Base-by-base conservation (phyloP, 441 rosid genomes). In the Pelargonium hybrid region DNA sequence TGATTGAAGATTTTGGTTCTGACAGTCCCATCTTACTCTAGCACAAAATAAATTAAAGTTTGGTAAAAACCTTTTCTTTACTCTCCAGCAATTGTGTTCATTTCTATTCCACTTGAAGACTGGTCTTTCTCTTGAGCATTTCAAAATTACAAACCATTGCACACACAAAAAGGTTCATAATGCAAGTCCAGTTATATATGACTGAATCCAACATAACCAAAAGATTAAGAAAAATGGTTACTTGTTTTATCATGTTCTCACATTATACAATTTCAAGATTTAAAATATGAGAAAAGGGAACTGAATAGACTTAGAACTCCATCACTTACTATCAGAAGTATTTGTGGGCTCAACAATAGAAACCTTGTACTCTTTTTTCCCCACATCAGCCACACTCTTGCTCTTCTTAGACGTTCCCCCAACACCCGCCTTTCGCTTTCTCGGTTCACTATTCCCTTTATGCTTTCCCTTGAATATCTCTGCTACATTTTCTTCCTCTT, bases 381-480 rank as follows among this genome's bases (percentile, higher is more conserved):
- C 75, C 64, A 25, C 76, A 68, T 71, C 79, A 11, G 73, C 76
- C 54, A 20, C 62, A 48, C 48, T 74, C 80, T 78, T 85, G 69
- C 70, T 80, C 84, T 86, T 94, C 84, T 86, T 92, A 63, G 43
- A 31, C 68, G 77, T 80, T 15, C 45, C 77, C 71, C 81, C 86
- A 61, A 77, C 80, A 74, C 25, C 31, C 0, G 63, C 79, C 83
- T 88, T 91, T 71, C 93, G 81, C 79, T 85, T 94, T 67, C 76
- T 78, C 0, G 76, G 75, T 34, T 76, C 83, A 47, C 68, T 26
- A 82, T 73, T 82, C 54, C 73, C 72, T 17, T 57, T 21, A 8
- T 15, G 50, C 54, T 78, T 83, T 15, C 69, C 79, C 50, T 76
- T 79, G 8, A 45, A 21, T 23, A 71, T 70, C 71, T 72, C 83